Conservation (phyloP, 2,329 filamentous ascomycete species). For the Aspergillus ustus region DNA sequence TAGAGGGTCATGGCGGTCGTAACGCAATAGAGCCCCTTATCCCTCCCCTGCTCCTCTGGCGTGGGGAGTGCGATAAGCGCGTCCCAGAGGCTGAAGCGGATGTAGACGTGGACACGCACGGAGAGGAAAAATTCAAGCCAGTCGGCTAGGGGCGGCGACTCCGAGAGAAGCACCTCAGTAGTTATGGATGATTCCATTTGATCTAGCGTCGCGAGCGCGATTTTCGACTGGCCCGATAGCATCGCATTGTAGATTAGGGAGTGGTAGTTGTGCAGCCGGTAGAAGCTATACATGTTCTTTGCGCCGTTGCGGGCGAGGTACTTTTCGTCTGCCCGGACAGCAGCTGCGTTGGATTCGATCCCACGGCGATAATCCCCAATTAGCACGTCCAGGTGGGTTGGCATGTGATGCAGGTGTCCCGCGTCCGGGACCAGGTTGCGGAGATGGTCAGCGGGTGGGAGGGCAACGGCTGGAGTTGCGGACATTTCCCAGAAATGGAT, state of each 20-base stretch:
- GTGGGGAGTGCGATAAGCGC: slow-evolving; percentile 63
- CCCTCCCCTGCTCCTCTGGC: slow-evolving; percentile 56
- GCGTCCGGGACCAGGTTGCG: slow-evolving; percentile 69
- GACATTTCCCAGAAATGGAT: slow-evolving; percentile 83
- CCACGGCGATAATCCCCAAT: slow-evolving; percentile 72
- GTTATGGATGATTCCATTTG: slow-evolving; percentile 55
- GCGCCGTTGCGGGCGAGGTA: slow-evolving; percentile 64
- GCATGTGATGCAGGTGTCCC: slow-evolving; percentile 77
- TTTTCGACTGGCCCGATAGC: slow-evolving; percentile 69
- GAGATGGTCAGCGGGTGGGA: slow-evolving; percentile 64
- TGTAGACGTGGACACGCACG: slow-evolving; percentile 69
- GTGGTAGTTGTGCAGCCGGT: slow-evolving; percentile 75
- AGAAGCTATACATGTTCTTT: slow-evolving; percentile 75
- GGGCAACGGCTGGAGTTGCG: slow-evolving; percentile 63
- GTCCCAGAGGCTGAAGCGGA: slow-evolving; percentile 75
- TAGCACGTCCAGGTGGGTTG: slow-evolving; percentile 74
- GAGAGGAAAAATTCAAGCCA: slow-evolving; percentile 74
- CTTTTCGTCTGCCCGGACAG: slow-evolving; percentile 69
- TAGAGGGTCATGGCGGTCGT: slow-evolving; percentile 72
- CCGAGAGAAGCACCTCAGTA: too few relatives aligned
- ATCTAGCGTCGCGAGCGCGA: slow-evolving; percentile 64
- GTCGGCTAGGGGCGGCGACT: slow-evolving; percentile 61
- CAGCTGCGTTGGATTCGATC: slow-evolving; percentile 68
- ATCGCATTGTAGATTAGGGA: slow-evolving; percentile 78
- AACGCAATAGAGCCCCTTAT: slow-evolving; percentile 62